phyloP scores from a whole-genome alignment of 352 stramenopile genomes.

The Thraustotheca clavata region DNA sequence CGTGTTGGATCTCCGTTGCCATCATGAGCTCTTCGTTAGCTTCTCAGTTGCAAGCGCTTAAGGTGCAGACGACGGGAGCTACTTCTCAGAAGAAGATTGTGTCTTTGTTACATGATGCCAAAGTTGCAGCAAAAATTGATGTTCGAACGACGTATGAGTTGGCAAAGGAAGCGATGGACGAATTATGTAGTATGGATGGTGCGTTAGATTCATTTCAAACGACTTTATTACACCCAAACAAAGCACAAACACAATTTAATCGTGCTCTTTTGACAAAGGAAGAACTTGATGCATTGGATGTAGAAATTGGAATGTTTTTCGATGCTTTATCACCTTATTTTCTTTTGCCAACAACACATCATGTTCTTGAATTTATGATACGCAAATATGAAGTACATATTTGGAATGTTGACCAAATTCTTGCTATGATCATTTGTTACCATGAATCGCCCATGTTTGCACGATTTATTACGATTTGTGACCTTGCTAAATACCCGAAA shows the following conservation, averaged over 20 bases:
- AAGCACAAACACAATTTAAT: conserved; percentile 52
- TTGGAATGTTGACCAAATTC: conserved; percentile 78
- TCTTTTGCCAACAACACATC: conserved; percentile 63
- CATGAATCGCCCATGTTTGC: conserved; percentile 82
- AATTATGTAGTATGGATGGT: conserved; percentile 70
- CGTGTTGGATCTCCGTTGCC: background rate
- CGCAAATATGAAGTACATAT: conserved; percentile 82
- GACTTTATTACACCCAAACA: conserved; percentile 29
- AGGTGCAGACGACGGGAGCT: conserved; percentile 61
- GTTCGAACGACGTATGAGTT: conserved; percentile 80
- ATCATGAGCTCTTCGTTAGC: conserved; percentile 36
- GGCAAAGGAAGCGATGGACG: conserved; percentile 69
- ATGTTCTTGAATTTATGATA: conserved; percentile 86
- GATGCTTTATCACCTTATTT: conserved; percentile 81
- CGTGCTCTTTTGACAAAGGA: conserved; percentile 48
- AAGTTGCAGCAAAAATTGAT: conserved; percentile 71
- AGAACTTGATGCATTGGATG: conserved; percentile 59
- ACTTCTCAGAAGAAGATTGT: conserved; percentile 61
- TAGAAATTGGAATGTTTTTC: conserved; percentile 53
- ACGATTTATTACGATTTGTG: conserved; percentile 55
- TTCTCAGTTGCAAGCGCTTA: conserved; percentile 68
- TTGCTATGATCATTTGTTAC: conserved; percentile 74
- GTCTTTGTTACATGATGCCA: conserved; percentile 79
- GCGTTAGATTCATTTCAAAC: conserved; percentile 49
- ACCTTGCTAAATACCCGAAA: conserved; percentile 70